phyloP scores from a whole-genome alignment of 768 basidiomycete genomes.

The Kwoniella bestiolae region DNA sequence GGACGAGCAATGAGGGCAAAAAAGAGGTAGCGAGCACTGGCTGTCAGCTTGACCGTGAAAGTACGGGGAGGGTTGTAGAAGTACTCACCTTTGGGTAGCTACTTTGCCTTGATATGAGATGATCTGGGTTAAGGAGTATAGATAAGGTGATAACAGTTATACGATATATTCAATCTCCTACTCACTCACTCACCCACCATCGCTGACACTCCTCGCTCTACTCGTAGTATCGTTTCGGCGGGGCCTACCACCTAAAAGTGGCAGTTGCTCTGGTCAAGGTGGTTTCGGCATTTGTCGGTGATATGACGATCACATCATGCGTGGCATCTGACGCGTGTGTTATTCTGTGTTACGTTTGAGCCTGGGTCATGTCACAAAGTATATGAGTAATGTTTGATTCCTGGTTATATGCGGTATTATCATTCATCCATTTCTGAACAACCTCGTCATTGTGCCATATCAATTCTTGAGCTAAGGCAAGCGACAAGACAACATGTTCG shows the following conservation, averaged over 20 bases:
- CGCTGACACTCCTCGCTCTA: not conserved
- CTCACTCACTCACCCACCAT: not conserved
- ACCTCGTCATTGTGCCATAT: too few species aligned
- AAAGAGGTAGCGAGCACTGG: too few species aligned
- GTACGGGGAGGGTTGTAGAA: not conserved
- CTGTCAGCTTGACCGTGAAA: not conserved
- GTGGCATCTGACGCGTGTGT: slow-evolving; percentile 12
- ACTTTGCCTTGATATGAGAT: not conserved
- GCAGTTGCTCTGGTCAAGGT: not conserved
- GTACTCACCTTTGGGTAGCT: not conserved
- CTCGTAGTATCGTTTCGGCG: not conserved
- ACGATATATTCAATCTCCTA: not conserved
- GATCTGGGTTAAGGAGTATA: not conserved
- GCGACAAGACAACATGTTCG: slow-evolving; percentile 36
- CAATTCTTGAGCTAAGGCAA: too few species aligned
- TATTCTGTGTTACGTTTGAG: slow-evolving; percentile 4
- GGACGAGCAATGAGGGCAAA: not conserved
- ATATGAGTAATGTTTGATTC: slow-evolving; percentile 7
- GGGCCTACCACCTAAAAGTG: slow-evolving; percentile 8
- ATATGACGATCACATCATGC: not conserved
- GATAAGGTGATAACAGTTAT: not conserved
- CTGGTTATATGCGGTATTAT: too few species aligned
- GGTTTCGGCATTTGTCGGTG: slow-evolving; percentile 13
- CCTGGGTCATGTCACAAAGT: not conserved
- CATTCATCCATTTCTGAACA: too few species aligned